Conservation (phyloP, 2,329 filamentous ascomycete genomes). For the Colletotrichum sojae region DNA sequence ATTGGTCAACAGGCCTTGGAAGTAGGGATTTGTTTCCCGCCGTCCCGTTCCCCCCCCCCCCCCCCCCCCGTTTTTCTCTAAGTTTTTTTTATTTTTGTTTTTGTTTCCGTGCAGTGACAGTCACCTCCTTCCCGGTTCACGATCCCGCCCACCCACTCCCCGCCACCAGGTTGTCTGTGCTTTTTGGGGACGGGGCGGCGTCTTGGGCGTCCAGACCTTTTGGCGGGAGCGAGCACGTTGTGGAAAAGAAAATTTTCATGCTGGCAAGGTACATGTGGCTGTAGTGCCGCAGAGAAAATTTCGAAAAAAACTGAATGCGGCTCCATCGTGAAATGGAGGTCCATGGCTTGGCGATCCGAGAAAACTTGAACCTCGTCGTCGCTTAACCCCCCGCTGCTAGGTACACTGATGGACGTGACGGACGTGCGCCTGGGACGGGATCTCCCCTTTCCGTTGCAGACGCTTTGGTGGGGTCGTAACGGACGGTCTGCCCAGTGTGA, state of each 20-base stretch:
- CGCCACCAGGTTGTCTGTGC: conserved; percentile 12
- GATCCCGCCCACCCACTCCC: not conserved
- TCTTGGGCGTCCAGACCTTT: conserved; percentile 21
- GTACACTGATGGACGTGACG: not conserved
- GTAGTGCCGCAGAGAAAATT: too few relatives aligned
- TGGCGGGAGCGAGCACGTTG: not conserved
- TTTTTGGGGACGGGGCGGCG: not conserved
- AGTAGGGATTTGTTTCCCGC: conserved; percentile 35
- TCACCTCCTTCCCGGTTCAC: not conserved
- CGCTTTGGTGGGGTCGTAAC: not conserved
- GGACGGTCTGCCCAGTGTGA: not conserved
- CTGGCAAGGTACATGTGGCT: too few relatives aligned
- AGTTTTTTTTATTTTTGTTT: not conserved
- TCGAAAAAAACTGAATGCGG: not conserved
- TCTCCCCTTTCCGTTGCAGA: conserved; percentile 7
- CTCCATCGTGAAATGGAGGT: conserved; percentile 21
- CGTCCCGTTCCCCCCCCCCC: conserved; percentile 6
- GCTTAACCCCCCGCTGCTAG: too few relatives aligned
- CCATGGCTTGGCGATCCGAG: conserved; percentile 13
- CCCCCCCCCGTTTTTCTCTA: conserved; percentile 16
- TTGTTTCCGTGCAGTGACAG: not conserved
- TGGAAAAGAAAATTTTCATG: conserved; percentile 3
- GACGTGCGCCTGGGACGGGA: conserved; percentile 7
- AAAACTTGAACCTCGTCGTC: not conserved
- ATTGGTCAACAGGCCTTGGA: conserved; percentile 33